Percentiles rank a stretch among this genome's conserved stretches.
Conservation (phyloP, 192 early-diverging fungal species). For the Gamsiella multidivaricata region DNA sequence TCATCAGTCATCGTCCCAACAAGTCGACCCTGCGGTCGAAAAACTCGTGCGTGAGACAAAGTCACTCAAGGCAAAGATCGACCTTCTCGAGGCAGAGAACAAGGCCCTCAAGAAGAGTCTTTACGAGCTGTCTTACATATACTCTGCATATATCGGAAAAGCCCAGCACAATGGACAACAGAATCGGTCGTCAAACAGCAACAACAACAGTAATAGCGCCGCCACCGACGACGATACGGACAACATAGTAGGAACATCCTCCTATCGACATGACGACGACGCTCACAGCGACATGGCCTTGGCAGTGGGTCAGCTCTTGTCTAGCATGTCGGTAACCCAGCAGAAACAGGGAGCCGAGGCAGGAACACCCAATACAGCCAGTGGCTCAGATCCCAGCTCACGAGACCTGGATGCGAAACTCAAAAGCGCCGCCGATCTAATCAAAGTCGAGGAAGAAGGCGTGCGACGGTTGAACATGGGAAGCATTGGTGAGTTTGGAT, state of each 20-base stretch:
- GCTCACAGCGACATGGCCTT: conserved; percentile 24
- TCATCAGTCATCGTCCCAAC: conserved; percentile 43
- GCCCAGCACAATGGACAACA: conserved; percentile 26
- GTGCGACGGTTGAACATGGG: conserved; percentile 51
- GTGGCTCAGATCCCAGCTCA: conserved; percentile 10
- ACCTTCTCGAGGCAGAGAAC: conserved; percentile 79
- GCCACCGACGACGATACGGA: conserved; percentile 11
- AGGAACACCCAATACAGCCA: background rate
- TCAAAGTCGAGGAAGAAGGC: conserved; percentile 44
- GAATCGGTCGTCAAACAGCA: conserved; percentile 10
- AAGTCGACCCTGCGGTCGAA: conserved; percentile 59
- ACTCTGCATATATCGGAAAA: conserved; percentile 60
- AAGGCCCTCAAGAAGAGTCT: conserved; percentile 83
- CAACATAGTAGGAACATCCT: background rate
- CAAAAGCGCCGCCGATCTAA: conserved; percentile 32
- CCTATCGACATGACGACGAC: background rate
- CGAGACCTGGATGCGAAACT: conserved; percentile 27
- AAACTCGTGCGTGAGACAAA: conserved; percentile 75
- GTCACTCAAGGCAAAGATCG: conserved; percentile 79
- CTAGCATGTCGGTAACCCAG: conserved; percentile 26
- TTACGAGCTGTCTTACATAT: conserved; percentile 81
- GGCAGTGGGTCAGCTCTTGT: conserved; percentile 30
- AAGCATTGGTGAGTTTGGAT: conserved; percentile 29
- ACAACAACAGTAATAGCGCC: conserved; percentile 60
- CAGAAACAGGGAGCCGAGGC: conserved; percentile 16